phyloP scores from a whole-genome alignment of 805 yeast genomes.

The Ogataea pignaliae region DNA sequence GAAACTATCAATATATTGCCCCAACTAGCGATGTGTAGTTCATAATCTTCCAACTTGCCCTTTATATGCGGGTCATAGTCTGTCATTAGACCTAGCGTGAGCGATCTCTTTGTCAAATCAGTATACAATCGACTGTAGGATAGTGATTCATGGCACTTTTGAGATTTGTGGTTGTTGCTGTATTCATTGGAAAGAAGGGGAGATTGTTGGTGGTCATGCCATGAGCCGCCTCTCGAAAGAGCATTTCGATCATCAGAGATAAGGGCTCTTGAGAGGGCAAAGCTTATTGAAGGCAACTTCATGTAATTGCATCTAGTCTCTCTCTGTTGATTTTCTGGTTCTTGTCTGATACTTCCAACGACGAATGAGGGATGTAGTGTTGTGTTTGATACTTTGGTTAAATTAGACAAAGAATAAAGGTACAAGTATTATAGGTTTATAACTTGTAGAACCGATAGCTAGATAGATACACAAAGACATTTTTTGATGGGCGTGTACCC shows the following conservation, averaged over 20 bases:
- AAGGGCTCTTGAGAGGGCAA: conserved; percentile 9
- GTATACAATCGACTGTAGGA: conserved; percentile 1
- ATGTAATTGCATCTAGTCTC: conserved; percentile 1
- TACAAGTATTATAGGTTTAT: too few relatives aligned
- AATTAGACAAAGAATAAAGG: too few relatives aligned
- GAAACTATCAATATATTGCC: conserved; percentile 7
- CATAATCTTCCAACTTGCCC: conserved; percentile 8
- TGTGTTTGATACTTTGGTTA: not conserved
- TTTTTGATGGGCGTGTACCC: too few relatives aligned
- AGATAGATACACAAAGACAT: too few relatives aligned
- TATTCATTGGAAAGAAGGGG: not conserved
- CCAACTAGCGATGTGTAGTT: conserved; percentile 3
- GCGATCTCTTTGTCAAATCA: not conserved
- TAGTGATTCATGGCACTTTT: too few relatives aligned
- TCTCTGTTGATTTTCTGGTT: too few relatives aligned
- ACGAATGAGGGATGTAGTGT: not conserved
- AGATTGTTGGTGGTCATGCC: not conserved
- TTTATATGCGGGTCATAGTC: conserved; percentile 1
- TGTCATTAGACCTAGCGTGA: conserved; percentile 3
- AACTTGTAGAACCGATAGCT: too few relatives aligned
- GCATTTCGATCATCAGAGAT: not conserved
- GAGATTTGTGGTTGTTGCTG: not conserved
- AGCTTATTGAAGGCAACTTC: conserved; percentile 12
- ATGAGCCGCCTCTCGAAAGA: too few relatives aligned
- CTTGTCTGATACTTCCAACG: too few relatives aligned